Percentiles rank a stretch among this genome's conserved stretches.
Evolutionary conservation across 2,329 filamentous ascomycete genomes (phyloP).

Genomic region (Claviceps arundinis): DNA sequence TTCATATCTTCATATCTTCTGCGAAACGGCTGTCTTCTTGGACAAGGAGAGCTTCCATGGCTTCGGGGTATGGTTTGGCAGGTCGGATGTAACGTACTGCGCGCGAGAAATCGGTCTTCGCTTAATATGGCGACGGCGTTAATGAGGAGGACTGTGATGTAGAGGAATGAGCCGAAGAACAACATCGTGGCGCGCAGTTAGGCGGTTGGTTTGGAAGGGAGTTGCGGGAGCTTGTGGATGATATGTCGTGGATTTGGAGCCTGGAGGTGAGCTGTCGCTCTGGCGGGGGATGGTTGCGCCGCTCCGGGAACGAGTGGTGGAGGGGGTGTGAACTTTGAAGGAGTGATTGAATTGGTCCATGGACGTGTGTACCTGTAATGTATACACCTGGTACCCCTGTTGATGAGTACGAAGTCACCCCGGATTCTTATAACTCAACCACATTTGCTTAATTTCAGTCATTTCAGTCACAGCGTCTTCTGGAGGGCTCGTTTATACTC

Average conservation of each 20-base stretch:
- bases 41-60: not conserved
- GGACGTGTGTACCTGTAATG: not conserved
- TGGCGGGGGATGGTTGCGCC: slow-evolving; percentile 19
- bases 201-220: not conserved
- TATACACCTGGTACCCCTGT: no score
- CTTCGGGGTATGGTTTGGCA: not conserved
- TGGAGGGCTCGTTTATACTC: no score
- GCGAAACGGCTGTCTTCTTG: not conserved
- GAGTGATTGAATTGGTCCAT: not conserved
- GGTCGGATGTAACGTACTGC: slow-evolving; percentile 27
- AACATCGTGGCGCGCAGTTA: slow-evolving; percentile 37
- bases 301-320: slow-evolving; percentile 13
- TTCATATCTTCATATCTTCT: no score
- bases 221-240: not conserved
- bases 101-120: slow-evolving; percentile 82
- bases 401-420: no score
- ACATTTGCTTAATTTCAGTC: no score
- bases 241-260: not conserved
- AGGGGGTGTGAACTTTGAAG: not conserved
- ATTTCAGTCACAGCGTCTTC: no score
- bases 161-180: slow-evolving; percentile 59
- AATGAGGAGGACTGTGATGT: slow-evolving; percentile 71
- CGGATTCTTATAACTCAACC: no score
- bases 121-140: slow-evolving; percentile 91
- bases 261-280: not conserved